Evolutionary conservation across 768 basidiomycete genomes (phyloP).

Genomic region (Hydnomerulius pinastri): DNA sequence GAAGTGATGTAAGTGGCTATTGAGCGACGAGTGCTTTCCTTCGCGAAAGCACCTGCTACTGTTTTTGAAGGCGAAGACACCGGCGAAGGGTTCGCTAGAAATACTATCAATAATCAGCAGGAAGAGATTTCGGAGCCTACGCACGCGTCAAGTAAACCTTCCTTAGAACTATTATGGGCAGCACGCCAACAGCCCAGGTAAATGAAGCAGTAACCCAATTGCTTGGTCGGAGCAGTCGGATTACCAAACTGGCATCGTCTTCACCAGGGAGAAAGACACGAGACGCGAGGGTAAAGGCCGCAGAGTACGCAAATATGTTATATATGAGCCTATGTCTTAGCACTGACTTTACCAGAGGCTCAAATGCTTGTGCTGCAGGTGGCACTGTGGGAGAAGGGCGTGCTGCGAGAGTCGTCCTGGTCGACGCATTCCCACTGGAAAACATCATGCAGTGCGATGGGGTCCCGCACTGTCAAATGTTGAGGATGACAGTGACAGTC

Average conservation of each 20-base stretch:
- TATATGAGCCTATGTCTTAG: slow-evolving; percentile 61
- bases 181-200: slow-evolving; percentile 52
- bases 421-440: not conserved
- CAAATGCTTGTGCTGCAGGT: slow-evolving; percentile 57
- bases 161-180: slow-evolving; percentile 59
- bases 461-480: not conserved
- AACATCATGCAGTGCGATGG: slow-evolving; percentile 5
- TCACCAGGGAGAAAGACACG: slow-evolving; percentile 33
- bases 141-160: slow-evolving; percentile 63
- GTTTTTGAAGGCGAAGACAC: slow-evolving; percentile 55
- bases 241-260: slow-evolving; percentile 23
- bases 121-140: slow-evolving; percentile 22
- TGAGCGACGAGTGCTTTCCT: slow-evolving; percentile 47
- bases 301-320: slow-evolving; percentile 54
- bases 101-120: not conserved
- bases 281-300: slow-evolving; percentile 46
- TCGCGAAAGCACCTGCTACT: slow-evolving; percentile 47
- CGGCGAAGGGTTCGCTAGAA: slow-evolving; percentile 46
- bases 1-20: slow-evolving; percentile 50
- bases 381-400: slow-evolving; percentile 59
- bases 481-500: not conserved
- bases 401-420: slow-evolving; percentile 20
- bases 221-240: slow-evolving; percentile 43
- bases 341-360: slow-evolving; percentile 64
- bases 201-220: slow-evolving; percentile 44